phyloP scores from a whole-genome alignment of 208 protist genomes.

The Trypanosoma platydactyli region DNA sequence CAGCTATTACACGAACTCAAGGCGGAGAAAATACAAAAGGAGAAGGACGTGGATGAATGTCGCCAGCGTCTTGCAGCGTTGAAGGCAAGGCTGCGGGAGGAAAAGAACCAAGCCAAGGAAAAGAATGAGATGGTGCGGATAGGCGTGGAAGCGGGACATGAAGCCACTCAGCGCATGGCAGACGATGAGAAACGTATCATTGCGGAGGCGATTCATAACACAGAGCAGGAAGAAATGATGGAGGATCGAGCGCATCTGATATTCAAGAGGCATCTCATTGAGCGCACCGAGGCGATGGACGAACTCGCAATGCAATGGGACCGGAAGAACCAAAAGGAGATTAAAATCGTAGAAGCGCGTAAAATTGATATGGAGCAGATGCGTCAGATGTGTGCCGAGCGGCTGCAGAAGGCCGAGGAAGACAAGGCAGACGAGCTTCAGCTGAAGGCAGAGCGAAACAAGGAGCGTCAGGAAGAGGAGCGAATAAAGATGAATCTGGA shows the following conservation, averaged over 20 bases:
- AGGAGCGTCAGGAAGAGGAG: slow-evolving; percentile 31
- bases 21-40: slow-evolving; percentile 66
- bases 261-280: slow-evolving; percentile 68
- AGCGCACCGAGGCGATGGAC: slow-evolving; percentile 73
- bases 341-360: slow-evolving; percentile 68
- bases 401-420: slow-evolving; percentile 55
- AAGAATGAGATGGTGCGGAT: slow-evolving; percentile 67
- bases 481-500: slow-evolving; percentile 36
- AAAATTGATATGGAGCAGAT: slow-evolving; percentile 86
- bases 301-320: slow-evolving; percentile 74
- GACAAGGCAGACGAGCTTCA: slow-evolving; percentile 50
- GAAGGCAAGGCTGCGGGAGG: slow-evolving; percentile 61
- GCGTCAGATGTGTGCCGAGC: slow-evolving; percentile 73
- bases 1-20: slow-evolving; percentile 87
- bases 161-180: slow-evolving; percentile 64
- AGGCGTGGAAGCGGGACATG: slow-evolving; percentile 57
- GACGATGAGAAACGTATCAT: slow-evolving; percentile 54
- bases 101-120: slow-evolving; percentile 67
- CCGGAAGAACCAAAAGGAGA: slow-evolving; percentile 69
- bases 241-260: slow-evolving; percentile 56
- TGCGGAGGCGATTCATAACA: slow-evolving; percentile 27
- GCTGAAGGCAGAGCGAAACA: slow-evolving; percentile 55
- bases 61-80: slow-evolving; percentile 57
- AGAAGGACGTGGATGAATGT: slow-evolving; percentile 81
- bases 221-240: slow-evolving; percentile 41